A percentile compares a stretch with the other conserved stretches of the same genome.
Evolutionary conservation across 208 protist genomes (phyloP).

Genomic region (Herpetomonas samuelpessoai): DNA sequence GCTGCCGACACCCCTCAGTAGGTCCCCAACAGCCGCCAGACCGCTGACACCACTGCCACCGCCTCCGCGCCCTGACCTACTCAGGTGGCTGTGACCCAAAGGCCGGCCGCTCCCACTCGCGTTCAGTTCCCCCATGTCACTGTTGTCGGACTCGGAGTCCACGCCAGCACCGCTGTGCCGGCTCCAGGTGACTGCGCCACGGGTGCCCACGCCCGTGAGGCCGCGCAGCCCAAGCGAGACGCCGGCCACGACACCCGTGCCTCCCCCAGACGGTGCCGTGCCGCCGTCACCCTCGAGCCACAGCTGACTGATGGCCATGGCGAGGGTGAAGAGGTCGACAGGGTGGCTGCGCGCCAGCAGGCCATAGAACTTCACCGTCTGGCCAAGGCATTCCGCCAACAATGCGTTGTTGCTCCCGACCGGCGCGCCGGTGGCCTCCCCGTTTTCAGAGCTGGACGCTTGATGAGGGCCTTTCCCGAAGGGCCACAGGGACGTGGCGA

Average conservation of each 20-base stretch:
- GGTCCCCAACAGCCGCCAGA: neutral
- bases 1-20: neutral
- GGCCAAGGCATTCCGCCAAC: slow-evolving; percentile 39
- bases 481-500: neutral
- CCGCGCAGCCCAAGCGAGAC: slow-evolving; percentile 2
- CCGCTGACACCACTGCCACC: neutral
- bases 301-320: slow-evolving; percentile 41
- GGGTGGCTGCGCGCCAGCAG: slow-evolving; percentile 25
- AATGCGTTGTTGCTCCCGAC: slow-evolving; percentile 2
- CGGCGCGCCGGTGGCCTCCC: neutral
- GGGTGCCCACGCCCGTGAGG: slow-evolving; percentile 4
- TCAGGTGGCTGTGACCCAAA: neutral
- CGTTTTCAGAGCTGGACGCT: neutral
- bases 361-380: slow-evolving; percentile 42
- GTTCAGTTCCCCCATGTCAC: neutral
- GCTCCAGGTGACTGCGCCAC: neutral
- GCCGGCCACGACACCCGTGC: too few relatives aligned
- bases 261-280: neutral
- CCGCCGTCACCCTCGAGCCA: slow-evolving; percentile 27
- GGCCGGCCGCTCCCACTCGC: neutral
- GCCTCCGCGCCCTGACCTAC: too few relatives aligned
- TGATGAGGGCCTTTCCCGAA: neutral
- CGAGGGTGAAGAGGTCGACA: slow-evolving; percentile 44
- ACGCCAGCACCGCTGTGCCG: neutral
- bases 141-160: neutral